Evolutionary conservation across 2,329 filamentous ascomycete species (phyloP).

Genomic region (Parafenestella ontariensis): DNA sequence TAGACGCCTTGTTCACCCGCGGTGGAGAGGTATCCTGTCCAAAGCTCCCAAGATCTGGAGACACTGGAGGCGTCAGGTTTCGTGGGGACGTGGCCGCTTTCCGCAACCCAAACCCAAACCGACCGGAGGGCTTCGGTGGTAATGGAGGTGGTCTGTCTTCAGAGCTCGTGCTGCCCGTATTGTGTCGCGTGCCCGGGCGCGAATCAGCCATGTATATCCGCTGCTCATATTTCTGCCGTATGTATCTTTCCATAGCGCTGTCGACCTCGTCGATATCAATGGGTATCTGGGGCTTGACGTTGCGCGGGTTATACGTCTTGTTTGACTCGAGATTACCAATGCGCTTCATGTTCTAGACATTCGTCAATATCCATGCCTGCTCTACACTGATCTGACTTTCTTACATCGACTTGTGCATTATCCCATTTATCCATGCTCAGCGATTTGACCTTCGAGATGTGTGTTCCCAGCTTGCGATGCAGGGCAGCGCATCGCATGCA

Average conservation of each 20-base stretch:
- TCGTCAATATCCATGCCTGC: conserved; percentile 17
- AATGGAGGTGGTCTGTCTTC: conserved; percentile 65
- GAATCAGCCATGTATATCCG: conserved; percentile 56
- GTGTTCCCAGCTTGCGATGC: conserved; percentile 95
- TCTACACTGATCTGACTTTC: conserved; percentile 36
- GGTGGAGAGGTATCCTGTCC: conserved; percentile 45
- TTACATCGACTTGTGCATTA: conserved; percentile 92
- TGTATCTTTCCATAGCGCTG: conserved; percentile 92
- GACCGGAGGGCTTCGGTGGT: conserved; percentile 66
- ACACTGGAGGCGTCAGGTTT: conserved; percentile 57
- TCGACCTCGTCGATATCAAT: conserved; percentile 93
- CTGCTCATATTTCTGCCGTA: conserved; percentile 90
- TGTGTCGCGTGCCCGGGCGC: conserved; percentile 56
- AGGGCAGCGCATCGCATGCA: conserved; percentile 97
- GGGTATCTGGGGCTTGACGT: conserved; percentile 81
- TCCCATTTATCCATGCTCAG: conserved; percentile 98
- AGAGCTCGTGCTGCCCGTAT: conserved; percentile 64
- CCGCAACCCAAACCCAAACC: conserved; percentile 70
- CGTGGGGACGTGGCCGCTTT: conserved; percentile 75
- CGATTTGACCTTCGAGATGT: conserved; percentile 98
- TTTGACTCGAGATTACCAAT: conserved; percentile 88
- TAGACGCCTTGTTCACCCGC: conserved; percentile 68
- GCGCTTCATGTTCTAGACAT: conserved; percentile 83
- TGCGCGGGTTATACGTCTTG: conserved; percentile 85
- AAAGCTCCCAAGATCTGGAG: conserved; percentile 43